These are phyloP conservation scores for Beauveria australis DNA, from an alignment of 2,329 filamentous ascomycete species.

Conservation along the genomic window DNA sequence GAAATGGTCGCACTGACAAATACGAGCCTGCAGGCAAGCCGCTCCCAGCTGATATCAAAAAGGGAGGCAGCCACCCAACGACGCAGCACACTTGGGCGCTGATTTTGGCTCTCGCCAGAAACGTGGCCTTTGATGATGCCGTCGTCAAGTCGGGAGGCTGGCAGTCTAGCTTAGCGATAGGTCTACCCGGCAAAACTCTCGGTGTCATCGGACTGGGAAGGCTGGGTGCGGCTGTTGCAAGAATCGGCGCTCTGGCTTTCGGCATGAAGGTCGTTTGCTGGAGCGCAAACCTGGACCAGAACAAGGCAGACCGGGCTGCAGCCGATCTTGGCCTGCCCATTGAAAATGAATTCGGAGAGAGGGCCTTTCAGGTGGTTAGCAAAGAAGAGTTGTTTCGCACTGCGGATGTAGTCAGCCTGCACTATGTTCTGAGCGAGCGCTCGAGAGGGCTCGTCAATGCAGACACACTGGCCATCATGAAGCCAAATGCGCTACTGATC, in stretches of 20 bases:
- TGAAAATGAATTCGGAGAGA: conserved; percentile 38
- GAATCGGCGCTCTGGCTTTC: conserved; percentile 50
- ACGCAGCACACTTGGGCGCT: conserved; percentile 50
- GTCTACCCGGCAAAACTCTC: conserved; percentile 51
- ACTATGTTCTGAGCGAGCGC: conserved; percentile 58
- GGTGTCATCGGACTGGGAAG: conserved; percentile 55
- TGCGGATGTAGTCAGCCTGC: conserved; percentile 60
- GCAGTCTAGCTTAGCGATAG: conserved; percentile 50
- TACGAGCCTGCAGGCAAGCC: conserved; percentile 7
- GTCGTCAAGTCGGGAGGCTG: conserved; percentile 47
- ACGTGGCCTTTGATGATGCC: conserved; percentile 51
- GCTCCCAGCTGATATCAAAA: conserved; percentile 18
- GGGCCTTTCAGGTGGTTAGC: conserved; percentile 47
- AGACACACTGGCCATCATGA: conserved; percentile 53
- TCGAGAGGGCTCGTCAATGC: conserved; percentile 50
- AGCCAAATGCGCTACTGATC: conserved; percentile 51
- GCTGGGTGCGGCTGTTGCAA: conserved; percentile 50
- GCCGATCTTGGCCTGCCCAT: conserved; percentile 46
- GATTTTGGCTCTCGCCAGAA: conserved; percentile 47
- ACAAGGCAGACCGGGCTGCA: conserved; percentile 50
- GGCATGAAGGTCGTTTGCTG: conserved; percentile 59
- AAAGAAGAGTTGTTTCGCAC: conserved; percentile 55
- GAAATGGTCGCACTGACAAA: conserved; percentile 20
- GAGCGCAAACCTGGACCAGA: conserved; percentile 56
- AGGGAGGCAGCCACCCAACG: conserved; percentile 35